Evolutionary conservation across 2,329 filamentous ascomycete genomes (phyloP), one percentile per base, ranked within the genome.

Genomic region (Colletotrichum incanum): DNA sequence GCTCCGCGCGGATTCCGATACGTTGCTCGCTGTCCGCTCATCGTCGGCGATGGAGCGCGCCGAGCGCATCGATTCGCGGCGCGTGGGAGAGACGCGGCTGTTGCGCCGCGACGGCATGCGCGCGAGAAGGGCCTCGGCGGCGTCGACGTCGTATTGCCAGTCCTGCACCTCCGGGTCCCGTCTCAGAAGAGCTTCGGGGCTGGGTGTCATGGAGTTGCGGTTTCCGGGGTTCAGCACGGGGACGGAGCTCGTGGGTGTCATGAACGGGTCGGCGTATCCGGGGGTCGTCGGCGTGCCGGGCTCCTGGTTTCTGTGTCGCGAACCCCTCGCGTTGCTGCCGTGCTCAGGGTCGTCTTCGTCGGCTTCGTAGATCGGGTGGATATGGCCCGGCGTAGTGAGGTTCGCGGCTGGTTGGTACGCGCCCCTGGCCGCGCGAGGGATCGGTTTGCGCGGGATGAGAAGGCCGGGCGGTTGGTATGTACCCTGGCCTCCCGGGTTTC

Each of bases 351-450:
- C 86, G 41, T 90, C 88, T 74, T 90, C 88, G 49, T 89, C 88
- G 11, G 87, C 88, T 74, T 91, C 89, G 74, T 88, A 85, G 71
- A 91, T 91, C 0, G 89, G 89, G 73, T 90, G 87, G 73, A 91
- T 90, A 2, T 79, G 81, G 5, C 84, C 84, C 0, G 84, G 78
- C 0, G 64, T 68, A 1, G 60, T 62, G 11, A 74, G 55, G 2
- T 52, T 66, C 11, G 58, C 71, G 8, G 72, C 65, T 14, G 71
- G 72, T 73, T 74, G 74, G 58, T 76, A 76, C 11, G 69, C 71
- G 41, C 55, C 76, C 66, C 72, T 76, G 31, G 60, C 72, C 55
- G 37, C 73, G 65, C 34, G 76, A 12, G 78, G 72, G 60, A 80
- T 74, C 1, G 81, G 78, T 65, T 84, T 84, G 39, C 83, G 78